A percentile compares a stretch with the other conserved stretches of the same genome.
These are phyloP conservation scores for Agaricales sp. DNA, from an alignment of 1,284 basidiomycete genomes.

Conservation along the genomic window DNA sequence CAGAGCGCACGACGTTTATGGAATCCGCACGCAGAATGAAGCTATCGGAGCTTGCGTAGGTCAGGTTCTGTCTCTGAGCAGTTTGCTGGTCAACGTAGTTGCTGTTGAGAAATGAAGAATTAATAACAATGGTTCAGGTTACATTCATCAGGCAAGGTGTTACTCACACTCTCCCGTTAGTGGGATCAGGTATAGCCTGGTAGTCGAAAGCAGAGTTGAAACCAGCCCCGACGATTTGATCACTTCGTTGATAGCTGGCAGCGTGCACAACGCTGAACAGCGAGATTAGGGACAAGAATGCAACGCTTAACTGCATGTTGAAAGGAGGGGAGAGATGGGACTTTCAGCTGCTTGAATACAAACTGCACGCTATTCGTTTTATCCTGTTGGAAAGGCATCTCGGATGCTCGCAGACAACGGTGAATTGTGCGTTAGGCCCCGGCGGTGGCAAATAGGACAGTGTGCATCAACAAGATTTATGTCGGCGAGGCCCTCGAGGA, in stretches of 20 bases:
- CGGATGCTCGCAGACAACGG: not conserved
- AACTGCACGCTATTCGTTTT: too few species aligned
- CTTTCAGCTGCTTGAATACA: too few species aligned
- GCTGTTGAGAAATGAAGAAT: constrained; percentile 12
- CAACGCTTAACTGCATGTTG: not conserved
- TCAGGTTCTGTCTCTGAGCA: constrained; percentile 34
- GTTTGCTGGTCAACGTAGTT: constrained; percentile 41
- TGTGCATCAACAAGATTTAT: too few species aligned
- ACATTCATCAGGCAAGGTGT: constrained; percentile 12
- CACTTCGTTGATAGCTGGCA: constrained; percentile 9
- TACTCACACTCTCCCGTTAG: constrained; percentile 51
- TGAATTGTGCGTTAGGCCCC: not conserved
- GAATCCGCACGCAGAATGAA: constrained; percentile 47
- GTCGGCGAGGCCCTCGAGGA: too few species aligned
- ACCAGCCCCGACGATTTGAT: constrained; percentile 22
- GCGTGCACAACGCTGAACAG: constrained; percentile 4
- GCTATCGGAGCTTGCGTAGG: constrained; percentile 31
- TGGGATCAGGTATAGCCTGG: constrained; percentile 45
- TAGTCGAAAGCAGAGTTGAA: constrained; percentile 42
- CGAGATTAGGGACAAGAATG: not conserved
- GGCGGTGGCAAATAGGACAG: constrained; percentile 1
- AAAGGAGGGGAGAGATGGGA: too few species aligned
- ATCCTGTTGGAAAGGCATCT: too few species aligned
- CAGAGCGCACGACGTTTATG: constrained; percentile 30
- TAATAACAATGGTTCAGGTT: constrained; percentile 4